Evolutionary conservation across 2,329 filamentous ascomycete species (phyloP).

Genomic region (Coleophoma cylindrospora): DNA sequence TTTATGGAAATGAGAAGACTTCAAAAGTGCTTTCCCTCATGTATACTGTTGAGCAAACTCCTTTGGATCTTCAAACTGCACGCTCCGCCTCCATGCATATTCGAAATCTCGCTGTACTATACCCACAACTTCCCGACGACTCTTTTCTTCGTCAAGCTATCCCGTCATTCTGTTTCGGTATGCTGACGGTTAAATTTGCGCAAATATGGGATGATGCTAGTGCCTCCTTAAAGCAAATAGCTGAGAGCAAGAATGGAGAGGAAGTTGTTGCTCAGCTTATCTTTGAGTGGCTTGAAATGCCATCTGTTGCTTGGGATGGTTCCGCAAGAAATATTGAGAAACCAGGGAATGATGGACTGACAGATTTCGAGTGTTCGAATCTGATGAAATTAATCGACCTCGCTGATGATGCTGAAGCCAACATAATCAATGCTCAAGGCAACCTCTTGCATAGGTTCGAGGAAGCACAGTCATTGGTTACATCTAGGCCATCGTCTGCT

Average conservation of each 20-base stretch:
- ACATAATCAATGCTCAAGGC: slow-evolving; percentile 47
- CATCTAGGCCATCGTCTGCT: slow-evolving; percentile 48
- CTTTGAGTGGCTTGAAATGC: slow-evolving; percentile 69
- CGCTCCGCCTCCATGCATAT: slow-evolving; percentile 81
- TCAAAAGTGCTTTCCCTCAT: slow-evolving; percentile 56
- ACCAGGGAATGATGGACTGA: slow-evolving; percentile 39
- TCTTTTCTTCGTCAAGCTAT: slow-evolving; percentile 68
- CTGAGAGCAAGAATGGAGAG: slow-evolving; percentile 66
- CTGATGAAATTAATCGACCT: slow-evolving; percentile 52
- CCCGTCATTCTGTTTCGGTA: slow-evolving; percentile 80
- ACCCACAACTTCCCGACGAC: slow-evolving; percentile 53
- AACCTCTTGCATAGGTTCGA: slow-evolving; percentile 61
- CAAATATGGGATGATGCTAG: slow-evolving; percentile 85
- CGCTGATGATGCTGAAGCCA: slow-evolving; percentile 45
- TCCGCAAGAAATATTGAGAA: slow-evolving; percentile 30
- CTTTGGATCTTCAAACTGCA: slow-evolving; percentile 69
- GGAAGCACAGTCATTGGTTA: slow-evolving; percentile 50
- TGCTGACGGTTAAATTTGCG: slow-evolving; percentile 79
- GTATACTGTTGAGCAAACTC: slow-evolving; percentile 73
- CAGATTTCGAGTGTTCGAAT: slow-evolving; percentile 84
- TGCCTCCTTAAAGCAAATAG: slow-evolving; percentile 69
- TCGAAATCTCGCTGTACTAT: slow-evolving; percentile 57
- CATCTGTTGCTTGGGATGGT: slow-evolving; percentile 49
- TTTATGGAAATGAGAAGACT: slow-evolving; percentile 44
- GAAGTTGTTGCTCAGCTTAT: slow-evolving; percentile 65